Evolutionary conservation across 768 basidiomycete genomes (phyloP).

Genomic region (Termitomyces sp.): DNA sequence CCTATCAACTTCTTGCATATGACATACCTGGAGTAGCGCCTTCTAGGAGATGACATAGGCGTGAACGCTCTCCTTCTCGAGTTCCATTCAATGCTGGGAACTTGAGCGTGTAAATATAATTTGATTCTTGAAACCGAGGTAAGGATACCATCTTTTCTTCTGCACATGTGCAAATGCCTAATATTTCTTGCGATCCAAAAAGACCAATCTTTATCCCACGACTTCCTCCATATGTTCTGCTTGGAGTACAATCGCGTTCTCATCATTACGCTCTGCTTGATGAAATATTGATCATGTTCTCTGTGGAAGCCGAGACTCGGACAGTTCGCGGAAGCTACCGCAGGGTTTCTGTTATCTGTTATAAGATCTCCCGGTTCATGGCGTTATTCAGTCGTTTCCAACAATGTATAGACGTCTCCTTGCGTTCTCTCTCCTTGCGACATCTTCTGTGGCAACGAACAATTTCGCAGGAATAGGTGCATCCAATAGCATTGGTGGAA

Average conservation of each 20-base stretch:
- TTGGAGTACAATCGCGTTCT: neutral
- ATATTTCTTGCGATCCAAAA: neutral
- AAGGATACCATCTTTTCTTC: no score
- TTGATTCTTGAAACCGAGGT: neutral
- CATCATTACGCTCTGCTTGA: neutral
- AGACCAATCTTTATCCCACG: neutral
- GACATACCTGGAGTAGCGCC: neutral
- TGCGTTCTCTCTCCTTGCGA: slow-evolving; percentile 9
- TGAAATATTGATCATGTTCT: neutral
- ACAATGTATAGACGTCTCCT: neutral
- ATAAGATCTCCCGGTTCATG: neutral
- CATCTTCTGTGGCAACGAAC: slow-evolving; percentile 20
- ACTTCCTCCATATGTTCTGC: neutral
- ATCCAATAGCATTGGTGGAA: slow-evolving; percentile 28
- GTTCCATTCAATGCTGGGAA: neutral
- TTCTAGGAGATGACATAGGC: neutral
- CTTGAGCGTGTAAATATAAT: neutral
- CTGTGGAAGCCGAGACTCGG: neutral
- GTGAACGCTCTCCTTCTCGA: neutral
- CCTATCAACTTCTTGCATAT: neutral
- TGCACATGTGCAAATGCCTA: neutral
- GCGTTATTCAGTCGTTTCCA: neutral
- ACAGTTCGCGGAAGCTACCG: neutral
- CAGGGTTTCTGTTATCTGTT: neutral
- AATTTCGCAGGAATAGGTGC: slow-evolving; percentile 28